These are phyloP conservation scores for Rhizopogon vulgaris DNA, from an alignment of 768 basidiomycete species.

Conservation along the genomic window DNA sequence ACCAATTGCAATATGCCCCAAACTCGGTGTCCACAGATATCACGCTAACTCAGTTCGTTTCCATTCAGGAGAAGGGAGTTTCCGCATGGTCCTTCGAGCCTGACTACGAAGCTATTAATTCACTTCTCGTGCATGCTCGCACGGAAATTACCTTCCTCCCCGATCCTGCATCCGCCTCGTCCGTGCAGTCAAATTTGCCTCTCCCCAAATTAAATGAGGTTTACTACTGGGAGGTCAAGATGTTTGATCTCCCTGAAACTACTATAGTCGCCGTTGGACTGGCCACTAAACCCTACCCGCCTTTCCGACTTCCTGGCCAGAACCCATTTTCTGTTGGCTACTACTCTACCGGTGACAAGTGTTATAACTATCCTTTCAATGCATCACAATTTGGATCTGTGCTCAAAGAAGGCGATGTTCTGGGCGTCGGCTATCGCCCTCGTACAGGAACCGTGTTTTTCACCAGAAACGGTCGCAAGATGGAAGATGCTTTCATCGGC, in stretches of 20 bases:
- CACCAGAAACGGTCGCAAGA: constrained; percentile 94
- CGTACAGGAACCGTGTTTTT: constrained; percentile 98
- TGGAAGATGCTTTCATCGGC: constrained; percentile 93
- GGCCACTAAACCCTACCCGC: constrained; percentile 95
- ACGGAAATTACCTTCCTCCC: constrained; percentile 98
- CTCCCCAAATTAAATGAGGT: constrained; percentile 97
- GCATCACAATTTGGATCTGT: constrained; percentile 74
- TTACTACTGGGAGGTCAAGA: constrained; percentile 99
- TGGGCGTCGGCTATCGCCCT: constrained; percentile 94
- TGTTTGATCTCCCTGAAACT: constrained; percentile 89
- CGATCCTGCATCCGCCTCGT: constrained; percentile 91
- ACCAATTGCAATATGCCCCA: constrained; percentile 84
- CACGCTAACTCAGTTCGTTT: constrained; percentile 95
- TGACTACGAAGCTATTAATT: constrained; percentile 92
- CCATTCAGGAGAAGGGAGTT: constrained; percentile 99
- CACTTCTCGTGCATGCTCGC: constrained; percentile 87
- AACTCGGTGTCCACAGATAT: constrained; percentile 98
- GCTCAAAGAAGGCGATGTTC: constrained; percentile 90
- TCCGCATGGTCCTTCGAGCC: constrained; percentile 99
- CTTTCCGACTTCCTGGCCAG: constrained; percentile 86
- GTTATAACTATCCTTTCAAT: constrained; percentile 95
- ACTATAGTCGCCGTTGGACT: constrained; percentile 91
- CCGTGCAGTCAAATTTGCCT: constrained; percentile 94
- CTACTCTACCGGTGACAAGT: constrained; percentile 94
- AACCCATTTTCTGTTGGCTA: constrained; percentile 89